Evolutionary conservation across 176 grass and related monocot genomes (phyloP).

Genomic region (Oryza australiensis): DNA sequence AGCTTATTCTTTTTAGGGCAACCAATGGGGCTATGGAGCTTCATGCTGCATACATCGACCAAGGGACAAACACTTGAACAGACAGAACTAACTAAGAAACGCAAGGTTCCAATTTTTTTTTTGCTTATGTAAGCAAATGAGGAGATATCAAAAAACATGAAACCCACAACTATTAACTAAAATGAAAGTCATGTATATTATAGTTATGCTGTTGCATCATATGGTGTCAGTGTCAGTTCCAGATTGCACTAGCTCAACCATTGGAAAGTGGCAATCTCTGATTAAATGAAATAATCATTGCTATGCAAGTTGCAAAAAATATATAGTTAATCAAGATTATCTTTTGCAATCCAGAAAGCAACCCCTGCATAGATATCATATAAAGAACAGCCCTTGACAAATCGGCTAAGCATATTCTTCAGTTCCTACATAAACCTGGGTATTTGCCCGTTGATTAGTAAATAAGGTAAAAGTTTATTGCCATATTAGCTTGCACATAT

Average conservation of each 20-base stretch:
- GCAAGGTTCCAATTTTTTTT: not conserved
- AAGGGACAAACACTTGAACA: not conserved
- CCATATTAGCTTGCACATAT: not conserved
- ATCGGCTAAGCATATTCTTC: not conserved
- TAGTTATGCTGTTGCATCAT: not conserved
- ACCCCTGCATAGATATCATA: not conserved
- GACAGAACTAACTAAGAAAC: not conserved
- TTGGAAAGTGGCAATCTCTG: not conserved
- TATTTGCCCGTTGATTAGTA: not conserved
- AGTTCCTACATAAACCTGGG: not conserved
- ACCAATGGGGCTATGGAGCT: no score
- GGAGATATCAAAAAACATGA: not conserved
- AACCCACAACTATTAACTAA: not conserved
- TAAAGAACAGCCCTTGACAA: not conserved
- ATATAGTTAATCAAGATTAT: not conserved
- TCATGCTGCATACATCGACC: not conserved
- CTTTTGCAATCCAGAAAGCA: conserved; percentile 30
- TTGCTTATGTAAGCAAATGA: not conserved
- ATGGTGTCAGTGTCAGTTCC: not conserved
- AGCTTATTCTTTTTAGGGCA: no score
- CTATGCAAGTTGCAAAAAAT: not conserved
- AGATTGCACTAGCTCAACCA: conserved; percentile 10
- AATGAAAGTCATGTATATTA: not conserved
- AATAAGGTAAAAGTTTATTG: conserved; percentile 1
- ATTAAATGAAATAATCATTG: not conserved